These are phyloP conservation scores for Candida lessepsii DNA, from an alignment of 805 yeast species.

Conservation along the genomic window DNA sequence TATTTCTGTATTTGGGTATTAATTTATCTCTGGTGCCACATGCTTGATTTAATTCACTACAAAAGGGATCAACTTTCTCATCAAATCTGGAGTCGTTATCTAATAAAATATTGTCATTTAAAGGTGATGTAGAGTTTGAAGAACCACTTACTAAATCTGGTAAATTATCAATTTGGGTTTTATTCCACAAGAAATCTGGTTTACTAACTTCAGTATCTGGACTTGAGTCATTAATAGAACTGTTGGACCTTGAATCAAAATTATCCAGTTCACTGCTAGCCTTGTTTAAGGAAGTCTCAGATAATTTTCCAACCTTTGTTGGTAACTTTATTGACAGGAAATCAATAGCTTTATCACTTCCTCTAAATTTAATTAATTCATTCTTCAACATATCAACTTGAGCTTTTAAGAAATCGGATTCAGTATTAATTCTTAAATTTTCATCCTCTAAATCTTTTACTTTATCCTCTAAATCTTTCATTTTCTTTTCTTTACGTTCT, in stretches of 20 bases:
- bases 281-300: slow-evolving; percentile 9
- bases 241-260: slow-evolving; percentile 15
- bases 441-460: slow-evolving; percentile 72
- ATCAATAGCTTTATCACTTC: slow-evolving; percentile 26
- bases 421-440: slow-evolving; percentile 64
- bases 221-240: slow-evolving; percentile 15
- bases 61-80: slow-evolving; percentile 73
- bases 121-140: slow-evolving; percentile 37
- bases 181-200: slow-evolving; percentile 13
- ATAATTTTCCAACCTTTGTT: slow-evolving; percentile 28
- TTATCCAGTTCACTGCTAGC: slow-evolving; percentile 8
- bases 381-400: slow-evolving; percentile 73
- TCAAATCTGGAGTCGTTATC: slow-evolving; percentile 48
- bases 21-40: slow-evolving; percentile 79
- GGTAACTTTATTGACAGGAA: slow-evolving; percentile 29
- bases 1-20: slow-evolving; percentile 47
- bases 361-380: slow-evolving; percentile 65
- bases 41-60: slow-evolving; percentile 71
- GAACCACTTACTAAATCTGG: slow-evolving; percentile 40
- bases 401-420: slow-evolving; percentile 67
- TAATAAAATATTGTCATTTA: slow-evolving; percentile 34
- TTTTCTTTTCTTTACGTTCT: slow-evolving; percentile 85
- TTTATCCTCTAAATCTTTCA: slow-evolving; percentile 81
- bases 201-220: slow-evolving; percentile 17
- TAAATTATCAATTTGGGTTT: slow-evolving; percentile 13